Base-by-base conservation (phyloP, 106 monocot species). In the Narthecium ossifragum region DNA sequence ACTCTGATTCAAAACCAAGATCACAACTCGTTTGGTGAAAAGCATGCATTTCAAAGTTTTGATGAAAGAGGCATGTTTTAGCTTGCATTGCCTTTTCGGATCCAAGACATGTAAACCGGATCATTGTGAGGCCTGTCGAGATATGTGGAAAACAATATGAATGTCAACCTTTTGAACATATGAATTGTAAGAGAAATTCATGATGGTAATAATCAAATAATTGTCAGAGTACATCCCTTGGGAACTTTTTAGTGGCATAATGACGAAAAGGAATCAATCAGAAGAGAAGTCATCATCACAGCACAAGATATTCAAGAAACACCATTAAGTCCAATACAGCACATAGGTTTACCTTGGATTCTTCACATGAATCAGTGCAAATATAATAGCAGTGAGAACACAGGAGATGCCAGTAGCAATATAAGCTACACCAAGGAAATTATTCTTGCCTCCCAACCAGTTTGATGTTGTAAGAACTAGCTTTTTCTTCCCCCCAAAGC, bases 391-490 rank as follows among this genome's bases (percentile, higher is more conserved):
- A 0, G 65, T 51, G 17, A 88, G 30, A 65, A 93, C 62, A 64
- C 54, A 66, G 53, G 22, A 76, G 49, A 47, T 61, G 24, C 92
- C 92, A 26, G 84, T 76, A 24, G 66, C 64, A 26, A 88, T 65
- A 70, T 88, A 93, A 4, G 92, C 64, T 37, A 79, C 8, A 21
- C 88, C 92, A 33, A 93, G 88, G 53, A 93, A 93, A 74, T 71
- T 66, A 68, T 93, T 93, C 66, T 88, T 88, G 31, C 85, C 79
- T 55, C 92, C 92, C 17, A 88, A 55, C 92, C 92, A 93, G 31
- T 51, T 76, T 20, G 79, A 41, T 17, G 92, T 93, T 18, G 92
- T 75, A 30, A 93, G 60, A 60, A 93, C 79, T 25, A 93, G 64
- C 43, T 76, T 93, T 62, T 93, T 93, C 76, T 70, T 82, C 24